Percentiles rank a stretch among this genome's conserved stretches.
phyloP scores from a whole-genome alignment of 1,284 basidiomycete species.

The Trichosporon ovoides region DNA sequence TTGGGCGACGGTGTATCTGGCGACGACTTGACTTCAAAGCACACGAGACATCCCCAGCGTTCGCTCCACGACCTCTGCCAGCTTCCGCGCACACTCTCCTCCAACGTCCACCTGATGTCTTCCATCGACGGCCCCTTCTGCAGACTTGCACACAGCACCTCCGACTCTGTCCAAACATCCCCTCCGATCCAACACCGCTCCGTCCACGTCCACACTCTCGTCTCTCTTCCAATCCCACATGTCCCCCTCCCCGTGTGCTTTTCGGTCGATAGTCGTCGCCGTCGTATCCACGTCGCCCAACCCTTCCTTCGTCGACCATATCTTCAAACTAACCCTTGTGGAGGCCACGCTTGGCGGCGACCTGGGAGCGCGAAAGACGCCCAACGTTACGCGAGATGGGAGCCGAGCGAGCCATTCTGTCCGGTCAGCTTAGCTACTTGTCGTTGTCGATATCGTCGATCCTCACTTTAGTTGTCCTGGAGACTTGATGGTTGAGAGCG shows the following conservation, averaged over 20 bases:
- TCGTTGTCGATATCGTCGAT: slow-evolving; percentile 6
- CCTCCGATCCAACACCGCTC: no score
- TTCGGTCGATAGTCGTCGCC: no score
- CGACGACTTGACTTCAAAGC: background rate
- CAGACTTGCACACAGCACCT: no score
- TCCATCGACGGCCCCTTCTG: background rate
- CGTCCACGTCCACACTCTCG: no score
- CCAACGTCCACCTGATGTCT: background rate
- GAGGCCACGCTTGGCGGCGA: slow-evolving; percentile 69
- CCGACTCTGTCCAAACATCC: no score
- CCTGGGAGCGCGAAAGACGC: slow-evolving; percentile 74
- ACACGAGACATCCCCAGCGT: background rate
- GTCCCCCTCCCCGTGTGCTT: background rate
- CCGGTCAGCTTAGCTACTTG: slow-evolving; percentile 4
- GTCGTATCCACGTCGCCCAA: background rate
- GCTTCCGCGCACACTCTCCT: background rate
- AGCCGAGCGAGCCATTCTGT: slow-evolving; percentile 87
- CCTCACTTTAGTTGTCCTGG: slow-evolving; percentile 18
- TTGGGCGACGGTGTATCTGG: background rate
- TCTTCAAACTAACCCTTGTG: slow-evolving; percentile 52
- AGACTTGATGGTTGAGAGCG: slow-evolving; percentile 20
- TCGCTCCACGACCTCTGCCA: background rate
- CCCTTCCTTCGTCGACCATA: slow-evolving; percentile 12
- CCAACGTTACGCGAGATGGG: slow-evolving; percentile 78
- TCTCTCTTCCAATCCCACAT: background rate